Base-by-base conservation (phyloP, 352 stramenopile genomes). In the Phytopythium chamaehyphon region DNA sequence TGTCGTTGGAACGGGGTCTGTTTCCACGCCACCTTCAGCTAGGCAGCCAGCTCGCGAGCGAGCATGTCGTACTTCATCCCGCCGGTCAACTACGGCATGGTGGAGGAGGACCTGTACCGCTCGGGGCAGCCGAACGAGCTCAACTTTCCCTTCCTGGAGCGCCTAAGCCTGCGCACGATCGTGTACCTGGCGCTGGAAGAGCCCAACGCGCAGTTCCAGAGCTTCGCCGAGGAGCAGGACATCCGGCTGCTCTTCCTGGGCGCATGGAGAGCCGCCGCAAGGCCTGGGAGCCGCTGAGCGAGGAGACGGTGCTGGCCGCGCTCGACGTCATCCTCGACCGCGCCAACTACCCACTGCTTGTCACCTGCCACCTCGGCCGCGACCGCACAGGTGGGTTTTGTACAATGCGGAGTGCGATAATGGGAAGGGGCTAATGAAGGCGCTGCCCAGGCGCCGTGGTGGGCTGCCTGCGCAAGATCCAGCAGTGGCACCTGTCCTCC, bases 101-200 rank as follows among this genome's bases (percentile, higher is more conserved):
- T 97, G 37, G 86, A 96, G 49, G 87, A 96, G 59, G 86, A 95
- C 48, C 61, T 97, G 22, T 96, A 97, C 59, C 83, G 90, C 36
- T 96, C 83, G 7, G 88, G 82, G 7, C 82, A 95, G 57, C 88
- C 90, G 11, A 96, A 90, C 52, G 90, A 97, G 66, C 84, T 97
- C 48, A 97, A 96, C 62, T 96, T 95, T 57, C 86, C 88, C 18
- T 97, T 96, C 57, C 68, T 97, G 9, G 90, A 97, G 69, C 82
- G 87, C 16, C 66, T 97, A 26, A 84, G 90, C 56, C 67, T 97
- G 61, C 83, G 84, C 47, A 97, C 77, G 44, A 96, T 97, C 57
- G 87, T 97, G 48, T 97, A 96, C 71, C 64, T 97, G 51, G 88
- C 83, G 38, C 78, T 89, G 15, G 87, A 96, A 51, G 83, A 96